These are phyloP conservation scores for Hericium erinaceus DNA, from an alignment of 768 basidiomycete species.

Conservation along the genomic window DNA sequence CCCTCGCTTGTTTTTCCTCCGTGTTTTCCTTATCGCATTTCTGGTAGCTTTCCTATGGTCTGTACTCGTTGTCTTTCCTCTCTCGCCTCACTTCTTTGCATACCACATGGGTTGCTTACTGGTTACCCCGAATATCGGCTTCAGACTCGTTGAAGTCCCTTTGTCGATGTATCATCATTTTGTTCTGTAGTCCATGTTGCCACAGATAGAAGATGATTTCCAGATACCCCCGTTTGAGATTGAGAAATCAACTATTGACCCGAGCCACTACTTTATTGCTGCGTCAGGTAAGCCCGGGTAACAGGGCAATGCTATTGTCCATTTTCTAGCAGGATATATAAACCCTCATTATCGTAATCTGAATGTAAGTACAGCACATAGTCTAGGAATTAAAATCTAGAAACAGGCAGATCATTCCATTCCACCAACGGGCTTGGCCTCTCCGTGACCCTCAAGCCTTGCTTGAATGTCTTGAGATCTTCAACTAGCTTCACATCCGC, in stretches of 20 bases:
- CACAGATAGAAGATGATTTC: too few species aligned
- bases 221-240: too few species aligned
- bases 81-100: neutral
- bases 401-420: conserved; percentile 63
- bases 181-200: too few species aligned
- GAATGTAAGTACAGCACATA: neutral
- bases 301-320: neutral
- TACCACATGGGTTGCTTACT: neutral
- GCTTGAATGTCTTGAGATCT: conserved; percentile 60
- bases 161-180: too few species aligned
- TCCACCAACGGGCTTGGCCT: conserved; percentile 60
- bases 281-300: neutral
- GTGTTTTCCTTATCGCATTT: neutral
- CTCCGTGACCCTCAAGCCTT: conserved; percentile 40
- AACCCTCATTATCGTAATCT: too few species aligned
- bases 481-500: conserved; percentile 51
- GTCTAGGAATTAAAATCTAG: conserved; percentile 36
- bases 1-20: conserved; percentile 8
- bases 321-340: neutral
- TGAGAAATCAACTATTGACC: too few species aligned
- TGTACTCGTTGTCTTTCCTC: neutral
- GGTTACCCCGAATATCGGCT: too few species aligned
- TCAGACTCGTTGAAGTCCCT: too few species aligned
- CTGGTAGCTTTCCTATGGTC: neutral
- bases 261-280: neutral